Base-by-base conservation (phyloP, 192 early-diverging fungal species). In the Dimargaris verticillata region DNA sequence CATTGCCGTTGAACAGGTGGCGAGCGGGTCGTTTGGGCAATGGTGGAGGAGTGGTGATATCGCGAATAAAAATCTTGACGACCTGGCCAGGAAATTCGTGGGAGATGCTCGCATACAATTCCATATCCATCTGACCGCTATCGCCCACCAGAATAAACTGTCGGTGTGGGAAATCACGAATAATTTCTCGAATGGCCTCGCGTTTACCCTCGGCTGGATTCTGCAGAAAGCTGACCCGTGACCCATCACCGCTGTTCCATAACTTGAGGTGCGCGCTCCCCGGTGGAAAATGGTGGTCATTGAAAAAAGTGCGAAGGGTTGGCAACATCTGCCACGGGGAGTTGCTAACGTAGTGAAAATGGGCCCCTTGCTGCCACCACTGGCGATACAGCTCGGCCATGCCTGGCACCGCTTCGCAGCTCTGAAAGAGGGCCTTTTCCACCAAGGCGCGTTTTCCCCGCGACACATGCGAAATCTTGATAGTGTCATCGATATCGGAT, bases 141-240 rank as follows among this genome's bases (percentile, higher is more conserved):
- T 96, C 93, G 24, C 93, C 93, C 5, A 96, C 80, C 13, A 96
- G 72, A 60, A 96, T 85, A 65, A 86, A 96, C 64, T 84, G 84
- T 50, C 90, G 78, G 7, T 81, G 59, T 7, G 89, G 89, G 52
- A 92, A 93, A 64, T 83, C 81, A 44, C 70, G 53, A 41, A 82
- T 62, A 17, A 79, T 71, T 29, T 50, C 38, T 10, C 67, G 65
- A 43, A 83, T 85, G 2, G 72, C 69, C 24, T 77, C 74, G 14
- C 73, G 66, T 63, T 87, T 85, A 38, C 65, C 64, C 22, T 68
- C 60, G 4, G 70, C 74, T 2, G 72, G 69, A 29, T 73, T 72
- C 38, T 80, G 81, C 43, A 82, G 62, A 14, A 88, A 74, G 5
- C 79, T 75, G 4, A 77, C 59, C 20, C 57, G 57, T 0, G 57